Base-by-base conservation (phyloP, 257 asterid species). In the Primulina tabacum region DNA sequence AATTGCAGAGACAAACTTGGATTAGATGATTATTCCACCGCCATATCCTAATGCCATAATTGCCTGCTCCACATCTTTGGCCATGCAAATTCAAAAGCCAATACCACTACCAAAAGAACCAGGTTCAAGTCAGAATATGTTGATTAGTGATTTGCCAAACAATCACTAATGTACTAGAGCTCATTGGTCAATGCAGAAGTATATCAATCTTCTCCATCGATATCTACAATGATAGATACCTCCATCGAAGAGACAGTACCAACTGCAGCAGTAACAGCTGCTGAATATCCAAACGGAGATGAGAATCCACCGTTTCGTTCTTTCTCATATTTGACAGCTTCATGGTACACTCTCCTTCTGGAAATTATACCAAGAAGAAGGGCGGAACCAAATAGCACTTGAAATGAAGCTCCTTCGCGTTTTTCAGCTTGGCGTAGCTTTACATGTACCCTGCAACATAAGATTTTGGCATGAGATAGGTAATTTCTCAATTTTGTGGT, bases 341-440 rank as follows among this genome's bases (percentile, higher is more conserved):
- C 97, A 76, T 72, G 67, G 76, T 86, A 78, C 64, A 90, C 98
- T 79, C 90, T 85, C 77, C 92, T 80, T 65, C 92, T 86, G 70
- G 97, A 91, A 72, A 91, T 75, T 55, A 89, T 86, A 62, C 97
- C 97, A 72, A 91, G 85, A 71, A 78, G 87, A 76, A 91, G 95
- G 34, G 87, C 92, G 69, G 88, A 71, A 62, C 95, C 89, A 76
- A 91, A 91, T 74, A 91, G 96, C 67, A 88, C 81, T 52, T 82
- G 87, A 80, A 91, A 91, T 40, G 97, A 89, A 68, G 97, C 90
- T 50, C 98, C 98, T 84, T 85, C 96, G 37, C 98, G 89, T 60
- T 78, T 82, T 83, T 89, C 97, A 59, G 89, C 68, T 70, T 82
- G 72, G 10, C 87, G 87, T 67, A 79, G 79, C 82, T 86, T 92